Percentiles rank a stretch among this genome's conserved stretches.
phyloP scores from a whole-genome alignment of 2,329 filamentous ascomycete species.

The Neofusicoccum sp. region DNA sequence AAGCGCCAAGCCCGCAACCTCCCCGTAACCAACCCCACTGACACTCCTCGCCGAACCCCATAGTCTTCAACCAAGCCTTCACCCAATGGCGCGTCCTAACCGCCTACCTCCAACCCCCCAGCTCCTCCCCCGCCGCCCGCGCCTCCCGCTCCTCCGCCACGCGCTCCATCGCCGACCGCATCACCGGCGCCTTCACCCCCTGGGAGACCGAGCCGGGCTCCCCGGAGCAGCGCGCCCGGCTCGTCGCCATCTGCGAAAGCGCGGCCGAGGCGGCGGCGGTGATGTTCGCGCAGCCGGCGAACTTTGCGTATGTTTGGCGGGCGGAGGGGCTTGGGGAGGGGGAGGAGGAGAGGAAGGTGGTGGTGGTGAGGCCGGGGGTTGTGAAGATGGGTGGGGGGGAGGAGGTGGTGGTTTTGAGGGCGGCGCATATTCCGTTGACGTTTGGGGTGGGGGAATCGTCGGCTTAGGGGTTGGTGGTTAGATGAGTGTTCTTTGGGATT shows the following conservation, averaged over 20 bases:
- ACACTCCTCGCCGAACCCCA: background rate
- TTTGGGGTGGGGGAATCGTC: background rate
- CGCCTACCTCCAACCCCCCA: background rate
- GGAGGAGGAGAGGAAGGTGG: background rate
- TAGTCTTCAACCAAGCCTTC: constrained; percentile 15
- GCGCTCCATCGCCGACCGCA: constrained; percentile 13
- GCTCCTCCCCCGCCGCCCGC: background rate
- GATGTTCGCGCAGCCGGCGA: constrained; percentile 1
- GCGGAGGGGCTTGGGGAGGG: background rate
- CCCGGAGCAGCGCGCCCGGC: constrained; percentile 4
- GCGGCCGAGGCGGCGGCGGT: background rate
- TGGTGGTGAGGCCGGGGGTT: background rate
- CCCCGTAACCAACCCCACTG: too few relatives aligned
- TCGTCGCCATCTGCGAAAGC: constrained; percentile 4
- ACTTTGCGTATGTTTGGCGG: background rate
- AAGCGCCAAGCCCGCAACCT: too few relatives aligned
- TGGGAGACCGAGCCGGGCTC: constrained; percentile 3
- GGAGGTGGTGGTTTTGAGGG: background rate
- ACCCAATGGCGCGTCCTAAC: constrained; percentile 13
- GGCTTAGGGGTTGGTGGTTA: background rate
- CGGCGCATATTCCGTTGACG: constrained; percentile 1
- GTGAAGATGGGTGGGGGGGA: background rate
- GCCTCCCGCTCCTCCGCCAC: background rate
- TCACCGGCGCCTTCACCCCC: constrained; percentile 5
- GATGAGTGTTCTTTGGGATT: too few relatives aligned